Percentiles rank a stretch among this genome's conserved stretches.
Evolutionary conservation across 352 stramenopile species (phyloP).

Genomic region (Globisporangium splendens): DNA sequence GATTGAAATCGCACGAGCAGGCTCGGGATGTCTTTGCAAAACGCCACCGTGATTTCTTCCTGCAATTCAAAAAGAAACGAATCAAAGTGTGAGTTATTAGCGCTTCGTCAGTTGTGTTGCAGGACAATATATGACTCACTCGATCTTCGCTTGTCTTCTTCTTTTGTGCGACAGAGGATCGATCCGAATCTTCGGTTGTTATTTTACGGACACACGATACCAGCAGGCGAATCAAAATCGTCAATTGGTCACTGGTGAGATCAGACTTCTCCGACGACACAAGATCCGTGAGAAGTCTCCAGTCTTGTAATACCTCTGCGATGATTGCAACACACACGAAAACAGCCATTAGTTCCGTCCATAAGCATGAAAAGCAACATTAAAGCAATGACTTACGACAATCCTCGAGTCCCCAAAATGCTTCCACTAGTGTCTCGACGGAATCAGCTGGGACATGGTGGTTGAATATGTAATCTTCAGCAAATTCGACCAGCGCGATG

Average conservation of each 20-base stretch:
- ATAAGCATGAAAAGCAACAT: background rate
- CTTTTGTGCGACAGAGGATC: conserved; percentile 28
- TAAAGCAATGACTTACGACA: conserved; percentile 56
- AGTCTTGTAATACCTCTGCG: conserved; percentile 80
- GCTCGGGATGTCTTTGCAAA: conserved; percentile 78
- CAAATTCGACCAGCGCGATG: conserved; percentile 88
- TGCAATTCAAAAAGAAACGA: conserved; percentile 27
- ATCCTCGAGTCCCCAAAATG: conserved; percentile 83
- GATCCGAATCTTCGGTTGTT: conserved; percentile 24
- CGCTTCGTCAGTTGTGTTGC: background rate
- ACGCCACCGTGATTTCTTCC: conserved; percentile 76
- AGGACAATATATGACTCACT: conserved; percentile 23
- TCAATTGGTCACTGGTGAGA: conserved; percentile 75
- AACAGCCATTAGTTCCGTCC: background rate
- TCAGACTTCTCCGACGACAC: conserved; percentile 81
- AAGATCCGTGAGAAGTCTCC: conserved; percentile 69
- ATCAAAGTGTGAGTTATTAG: background rate
- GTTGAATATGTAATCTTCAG: conserved; percentile 80
- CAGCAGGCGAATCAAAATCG: conserved; percentile 71
- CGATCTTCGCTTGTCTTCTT: conserved; percentile 48
- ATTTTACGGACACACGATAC: conserved; percentile 69
- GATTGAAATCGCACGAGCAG: conserved; percentile 76
- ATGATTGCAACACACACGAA: background rate
- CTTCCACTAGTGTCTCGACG: conserved; percentile 77
- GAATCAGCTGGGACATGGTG: conserved; percentile 49